Conservation (phyloP, 108 stramenopile genomes). For the Nannochloropsis salina region DNA sequence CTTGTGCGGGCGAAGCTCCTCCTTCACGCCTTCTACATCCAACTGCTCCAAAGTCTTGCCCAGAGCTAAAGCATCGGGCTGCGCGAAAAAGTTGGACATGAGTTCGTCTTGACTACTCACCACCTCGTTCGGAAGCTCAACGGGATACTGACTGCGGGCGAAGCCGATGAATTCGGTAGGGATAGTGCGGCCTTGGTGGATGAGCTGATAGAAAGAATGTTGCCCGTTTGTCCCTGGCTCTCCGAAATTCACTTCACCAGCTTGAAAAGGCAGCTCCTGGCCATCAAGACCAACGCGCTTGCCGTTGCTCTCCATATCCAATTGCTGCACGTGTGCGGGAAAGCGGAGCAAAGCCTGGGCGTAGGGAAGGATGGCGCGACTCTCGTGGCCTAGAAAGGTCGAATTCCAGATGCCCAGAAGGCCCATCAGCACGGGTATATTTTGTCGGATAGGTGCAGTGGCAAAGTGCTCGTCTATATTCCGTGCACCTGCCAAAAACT, state of each 20-base stretch:
- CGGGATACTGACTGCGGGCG: slow-evolving; percentile 40
- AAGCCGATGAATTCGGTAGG: slow-evolving; percentile 84
- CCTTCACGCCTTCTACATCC: slow-evolving; percentile 75
- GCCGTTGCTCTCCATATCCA: slow-evolving; percentile 99
- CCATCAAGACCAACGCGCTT: slow-evolving; percentile 84
- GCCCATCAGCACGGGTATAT: slow-evolving; percentile 94
- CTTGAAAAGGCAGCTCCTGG: slow-evolving; percentile 60
- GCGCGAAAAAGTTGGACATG: slow-evolving; percentile 99
- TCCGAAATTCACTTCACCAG: slow-evolving; percentile 95
- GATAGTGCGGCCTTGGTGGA: slow-evolving; percentile 95
- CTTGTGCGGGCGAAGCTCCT: slow-evolving; percentile 79
- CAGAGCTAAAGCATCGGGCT: slow-evolving; percentile 93
- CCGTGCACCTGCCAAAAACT: slow-evolving; percentile 83
- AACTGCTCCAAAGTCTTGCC: slow-evolving; percentile 78
- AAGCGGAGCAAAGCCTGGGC: slow-evolving; percentile 89
- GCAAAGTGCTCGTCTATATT: slow-evolving; percentile 94
- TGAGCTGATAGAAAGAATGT: slow-evolving; percentile 97
- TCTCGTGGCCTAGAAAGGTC: slow-evolving; percentile 83
- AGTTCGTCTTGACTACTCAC: slow-evolving; percentile 97
- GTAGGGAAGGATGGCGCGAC: slow-evolving; percentile 86
- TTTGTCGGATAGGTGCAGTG: slow-evolving; percentile 65
- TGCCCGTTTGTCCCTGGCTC: slow-evolving; percentile 98
- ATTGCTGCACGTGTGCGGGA: slow-evolving; percentile 97
- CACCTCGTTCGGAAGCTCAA: slow-evolving; percentile 66
- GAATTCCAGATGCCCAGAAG: slow-evolving; percentile 95